Percentiles rank a stretch among this genome's conserved stretches.
Conservation (phyloP, 768 basidiomycete genomes). For the Melanogaster broomeanus region DNA sequence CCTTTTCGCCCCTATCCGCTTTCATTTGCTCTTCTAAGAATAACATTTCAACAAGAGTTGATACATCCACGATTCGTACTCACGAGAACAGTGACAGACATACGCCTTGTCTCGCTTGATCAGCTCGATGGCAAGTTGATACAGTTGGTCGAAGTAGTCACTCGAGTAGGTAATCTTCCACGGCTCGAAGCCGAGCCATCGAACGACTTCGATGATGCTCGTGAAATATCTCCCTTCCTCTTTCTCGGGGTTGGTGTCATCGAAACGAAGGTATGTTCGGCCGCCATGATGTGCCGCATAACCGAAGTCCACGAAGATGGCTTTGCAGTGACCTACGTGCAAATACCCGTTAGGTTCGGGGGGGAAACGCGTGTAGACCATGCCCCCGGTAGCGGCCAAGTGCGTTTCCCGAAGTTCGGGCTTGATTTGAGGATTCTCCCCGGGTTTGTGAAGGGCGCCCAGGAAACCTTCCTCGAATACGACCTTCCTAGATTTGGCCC, state of each 20-base stretch:
- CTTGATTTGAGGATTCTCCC: constrained; percentile 87
- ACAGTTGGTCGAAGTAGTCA: constrained; percentile 89
- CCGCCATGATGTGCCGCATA: constrained; percentile 95
- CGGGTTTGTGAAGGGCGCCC: constrained; percentile 88
- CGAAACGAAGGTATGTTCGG: constrained; percentile 90
- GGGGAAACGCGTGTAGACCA: constrained; percentile 95
- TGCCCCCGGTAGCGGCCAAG: constrained; percentile 73
- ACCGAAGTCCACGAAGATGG: constrained; percentile 98
- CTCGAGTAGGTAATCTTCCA: constrained; percentile 99
- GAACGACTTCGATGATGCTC: constrained; percentile 90
- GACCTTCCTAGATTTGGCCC: constrained; percentile 46
- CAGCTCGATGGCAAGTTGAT: constrained; percentile 84
- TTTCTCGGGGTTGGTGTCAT: constrained; percentile 98
- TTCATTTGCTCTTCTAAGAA: constrained; percentile 88
- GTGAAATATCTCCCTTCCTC: constrained; percentile 97
- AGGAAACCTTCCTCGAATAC: constrained; percentile 97
- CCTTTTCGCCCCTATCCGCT: constrained; percentile 81
- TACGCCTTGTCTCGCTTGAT: constrained; percentile 92
- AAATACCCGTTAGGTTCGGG: constrained; percentile 98
- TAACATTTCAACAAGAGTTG: constrained; percentile 3
- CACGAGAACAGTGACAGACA: constrained; percentile 94
- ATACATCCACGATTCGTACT: constrained; percentile 32
- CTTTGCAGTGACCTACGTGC: constrained; percentile 96
- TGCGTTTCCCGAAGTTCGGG: constrained; percentile 80
- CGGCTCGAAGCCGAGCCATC: constrained; percentile 97